Evolutionary conservation across 441 rosid genomes (phyloP).

Genomic region (Geranium incanum): DNA sequence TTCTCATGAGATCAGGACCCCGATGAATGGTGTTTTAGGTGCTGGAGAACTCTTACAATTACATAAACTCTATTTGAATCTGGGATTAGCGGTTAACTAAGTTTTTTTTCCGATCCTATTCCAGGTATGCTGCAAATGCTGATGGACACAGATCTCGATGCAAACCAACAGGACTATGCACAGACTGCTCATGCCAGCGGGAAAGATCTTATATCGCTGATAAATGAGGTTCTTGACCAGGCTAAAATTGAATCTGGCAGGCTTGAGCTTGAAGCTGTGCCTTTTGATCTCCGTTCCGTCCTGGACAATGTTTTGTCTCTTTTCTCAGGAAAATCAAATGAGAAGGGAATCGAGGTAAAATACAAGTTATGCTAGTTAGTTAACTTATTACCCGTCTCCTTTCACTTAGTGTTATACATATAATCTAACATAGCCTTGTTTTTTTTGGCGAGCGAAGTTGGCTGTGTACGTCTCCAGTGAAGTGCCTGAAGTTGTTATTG

Average conservation of each 20-base stretch:
- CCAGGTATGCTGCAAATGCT: constrained; percentile 91
- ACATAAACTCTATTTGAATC: background rate
- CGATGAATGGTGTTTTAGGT: constrained; percentile 98
- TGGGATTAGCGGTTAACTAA: background rate
- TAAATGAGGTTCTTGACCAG: constrained; percentile 90
- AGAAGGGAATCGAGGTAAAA: constrained; percentile 76
- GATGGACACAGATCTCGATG: constrained; percentile 81
- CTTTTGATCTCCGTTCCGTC: constrained; percentile 65
- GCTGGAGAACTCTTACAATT: background rate
- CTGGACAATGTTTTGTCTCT: constrained; percentile 71
- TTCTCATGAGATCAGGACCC: constrained; percentile 96
- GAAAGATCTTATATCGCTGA: constrained; percentile 67
- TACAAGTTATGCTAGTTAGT: constrained; percentile 5
- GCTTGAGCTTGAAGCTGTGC: constrained; percentile 79
- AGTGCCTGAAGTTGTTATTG: constrained; percentile 71
- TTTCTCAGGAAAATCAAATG: constrained; percentile 57
- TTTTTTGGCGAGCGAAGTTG: constrained; percentile 45
- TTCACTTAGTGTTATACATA: background rate
- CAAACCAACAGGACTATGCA: constrained; percentile 66
- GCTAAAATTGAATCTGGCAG: constrained; percentile 96
- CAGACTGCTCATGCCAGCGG: constrained; percentile 88
- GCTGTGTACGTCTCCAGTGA: constrained; percentile 75
- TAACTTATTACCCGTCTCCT: background rate
- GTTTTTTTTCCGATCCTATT: constrained; percentile 20
- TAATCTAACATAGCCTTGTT: constrained; percentile 15